Evolutionary conservation across 768 basidiomycete species (phyloP), one percentile per base, ranked within the genome.

Genomic region (Boletales sp.): DNA sequence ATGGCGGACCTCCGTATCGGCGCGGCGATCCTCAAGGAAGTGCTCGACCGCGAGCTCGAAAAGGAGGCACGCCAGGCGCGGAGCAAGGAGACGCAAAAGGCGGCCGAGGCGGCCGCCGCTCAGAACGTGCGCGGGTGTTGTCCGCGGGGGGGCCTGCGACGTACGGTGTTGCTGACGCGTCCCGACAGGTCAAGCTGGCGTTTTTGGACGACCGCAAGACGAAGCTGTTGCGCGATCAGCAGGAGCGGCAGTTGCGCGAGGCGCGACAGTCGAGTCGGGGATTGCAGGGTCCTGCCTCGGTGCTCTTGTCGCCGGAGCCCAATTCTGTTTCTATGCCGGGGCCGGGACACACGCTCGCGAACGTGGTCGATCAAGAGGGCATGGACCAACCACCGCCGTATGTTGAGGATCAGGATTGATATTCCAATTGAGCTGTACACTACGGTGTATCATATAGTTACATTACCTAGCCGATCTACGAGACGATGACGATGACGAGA

Each of bases 151-250:
- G 21, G 4, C 4, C 21, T 4, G 21, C 21, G 21, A 21, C 21
- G 21, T 21, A 32, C 13, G 1, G 4, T 34, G 33, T 21, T 14
- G 33, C 15, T 34, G 10, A 34, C 34, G 34, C 4, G 34, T 4
- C 12, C 10, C 5, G 21, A 2, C 55, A 91, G 90, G 82, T 87
- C n/a, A 87, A 83, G 63, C 67, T 90, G 44, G 84, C 84, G 2
- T 91, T 81, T 62, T 74, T 90, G 59, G 90, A 93, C 41, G 90
- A 93, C 61, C 78, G 90, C 44, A 84, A 74, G 60, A 67, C 71
- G 1, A 84, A 82, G 59, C 64, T 69, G 57, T 46, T 77, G 51
- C 67, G 66, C 8, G 82, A 89, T 51, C 72, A 84, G 58, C 73
- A 80, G 55, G 88, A 91, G 54, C 77, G 69, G 61, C 71, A 80